These are phyloP conservation scores for Oropetium thomaeum DNA, from an alignment of 176 grass and related monocot genomes.

Conservation along the genomic window DNA sequence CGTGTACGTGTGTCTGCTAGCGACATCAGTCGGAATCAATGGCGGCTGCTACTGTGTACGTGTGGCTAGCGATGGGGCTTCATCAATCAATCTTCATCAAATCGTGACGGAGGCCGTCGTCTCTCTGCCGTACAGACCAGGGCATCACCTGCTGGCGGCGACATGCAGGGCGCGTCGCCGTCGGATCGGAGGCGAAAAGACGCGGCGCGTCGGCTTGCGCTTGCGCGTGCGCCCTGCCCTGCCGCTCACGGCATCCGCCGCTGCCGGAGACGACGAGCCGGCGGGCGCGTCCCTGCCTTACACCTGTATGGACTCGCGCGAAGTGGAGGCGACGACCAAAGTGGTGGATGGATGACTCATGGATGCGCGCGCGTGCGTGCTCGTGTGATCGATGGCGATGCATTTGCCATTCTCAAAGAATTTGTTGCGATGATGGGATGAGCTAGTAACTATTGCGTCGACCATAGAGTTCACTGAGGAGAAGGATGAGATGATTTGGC, in stretches of 20 bases:
- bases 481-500: no score
- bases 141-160: neutral
- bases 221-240: constrained; percentile 4
- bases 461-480: no score
- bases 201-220: constrained; percentile 1
- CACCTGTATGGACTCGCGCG: constrained; percentile 8
- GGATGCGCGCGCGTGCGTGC: neutral
- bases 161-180: neutral
- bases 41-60: neutral
- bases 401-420: no score
- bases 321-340: neutral
- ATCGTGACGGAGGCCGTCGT: neutral
- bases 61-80: no score
- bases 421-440: no score
- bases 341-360: neutral
- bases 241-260: constrained; percentile 22
- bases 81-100: no score
- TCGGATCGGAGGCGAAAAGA: constrained; percentile 14
- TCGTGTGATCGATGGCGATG: no score
- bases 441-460: no score
- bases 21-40: neutral
- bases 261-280: neutral
- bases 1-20: neutral
- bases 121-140: constrained; percentile 7
- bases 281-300: neutral